These are phyloP conservation scores for Capsella bursapastoris DNA, from an alignment of 345 rosid genomes.

Conservation along the genomic window DNA sequence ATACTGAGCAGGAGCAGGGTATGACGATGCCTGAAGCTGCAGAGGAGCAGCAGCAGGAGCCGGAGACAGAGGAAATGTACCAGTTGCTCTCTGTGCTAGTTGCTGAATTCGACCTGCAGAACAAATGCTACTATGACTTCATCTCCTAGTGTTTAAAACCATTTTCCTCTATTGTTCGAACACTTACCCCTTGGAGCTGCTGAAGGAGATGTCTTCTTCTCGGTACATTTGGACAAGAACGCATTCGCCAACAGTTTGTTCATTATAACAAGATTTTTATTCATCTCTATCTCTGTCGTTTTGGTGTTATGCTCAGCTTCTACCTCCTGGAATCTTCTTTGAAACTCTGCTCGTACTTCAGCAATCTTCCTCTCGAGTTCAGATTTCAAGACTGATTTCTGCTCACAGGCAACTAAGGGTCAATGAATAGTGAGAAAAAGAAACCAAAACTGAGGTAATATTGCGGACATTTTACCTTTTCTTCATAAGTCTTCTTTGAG, in stretches of 20 bases:
- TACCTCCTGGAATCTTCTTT: constrained; percentile 29
- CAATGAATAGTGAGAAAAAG: constrained; percentile 1
- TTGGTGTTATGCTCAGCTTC: constrained; percentile 27
- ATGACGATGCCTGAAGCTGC: constrained; percentile 33
- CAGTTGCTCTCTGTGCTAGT: constrained; percentile 28
- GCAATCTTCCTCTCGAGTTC: constrained; percentile 42
- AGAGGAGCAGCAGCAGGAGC: constrained; percentile 27
- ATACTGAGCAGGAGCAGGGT: not conserved
- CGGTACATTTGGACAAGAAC: constrained; percentile 39
- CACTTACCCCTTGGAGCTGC: constrained; percentile 40
- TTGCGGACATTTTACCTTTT: constrained; percentile 31
- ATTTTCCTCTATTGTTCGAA: constrained; percentile 4
- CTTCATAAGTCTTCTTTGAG: constrained; percentile 37
- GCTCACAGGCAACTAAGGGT: constrained; percentile 17
- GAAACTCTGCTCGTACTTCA: constrained; percentile 43
- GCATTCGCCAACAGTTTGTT: constrained; percentile 42
- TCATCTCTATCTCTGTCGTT: constrained; percentile 17
- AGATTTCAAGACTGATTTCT: constrained; percentile 43
- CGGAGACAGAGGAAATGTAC: not conserved
- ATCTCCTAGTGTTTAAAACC: constrained; percentile 11
- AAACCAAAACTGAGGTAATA: constrained; percentile 28
- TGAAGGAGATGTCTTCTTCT: constrained; percentile 26
- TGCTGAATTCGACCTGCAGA: constrained; percentile 38
- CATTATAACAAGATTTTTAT: constrained; percentile 28
- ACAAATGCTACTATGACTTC: constrained; percentile 18